Conservation (phyloP, 352 stramenopile species). For the Pythium grandisporangium region DNA sequence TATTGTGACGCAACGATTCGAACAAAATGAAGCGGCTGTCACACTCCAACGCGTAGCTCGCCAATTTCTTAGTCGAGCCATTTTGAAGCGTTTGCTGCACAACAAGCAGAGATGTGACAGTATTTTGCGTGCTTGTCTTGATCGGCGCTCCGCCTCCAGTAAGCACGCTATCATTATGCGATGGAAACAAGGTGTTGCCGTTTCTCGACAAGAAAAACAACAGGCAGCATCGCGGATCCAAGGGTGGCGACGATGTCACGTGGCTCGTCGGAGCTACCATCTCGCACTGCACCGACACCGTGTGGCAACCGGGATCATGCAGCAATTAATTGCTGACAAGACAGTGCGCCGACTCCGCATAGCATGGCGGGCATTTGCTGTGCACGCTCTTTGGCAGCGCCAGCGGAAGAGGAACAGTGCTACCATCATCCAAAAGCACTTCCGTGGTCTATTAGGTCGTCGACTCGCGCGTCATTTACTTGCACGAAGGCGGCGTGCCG, state of each 20-base stretch:
- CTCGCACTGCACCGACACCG: constrained; percentile 28
- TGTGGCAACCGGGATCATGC: constrained; percentile 38
- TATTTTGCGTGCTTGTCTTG: constrained; percentile 29
- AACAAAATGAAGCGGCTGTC: constrained; percentile 18
- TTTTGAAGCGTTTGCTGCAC: constrained; percentile 26
- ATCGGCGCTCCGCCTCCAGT: constrained; percentile 10
- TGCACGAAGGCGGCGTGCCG: constrained; percentile 21
- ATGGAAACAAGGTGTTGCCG: constrained; percentile 13
- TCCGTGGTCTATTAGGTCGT: constrained; percentile 31
- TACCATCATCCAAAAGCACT: constrained; percentile 36
- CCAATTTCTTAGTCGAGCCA: constrained; percentile 19
- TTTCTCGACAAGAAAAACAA: constrained; percentile 1
- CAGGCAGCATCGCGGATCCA: constrained; percentile 26
- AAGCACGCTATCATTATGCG: constrained; percentile 3
- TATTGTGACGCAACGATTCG: constrained; percentile 18
- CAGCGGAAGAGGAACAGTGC: constrained; percentile 34
- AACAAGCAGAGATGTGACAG: constrained; percentile 23
- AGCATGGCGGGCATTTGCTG: constrained; percentile 28
- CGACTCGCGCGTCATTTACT: constrained; percentile 22
- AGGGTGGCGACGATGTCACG: constrained; percentile 22
- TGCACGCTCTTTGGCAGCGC: constrained; percentile 36
- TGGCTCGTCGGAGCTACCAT: constrained; percentile 6
- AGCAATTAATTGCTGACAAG: constrained; percentile 28
- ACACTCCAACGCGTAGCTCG: constrained; percentile 33
- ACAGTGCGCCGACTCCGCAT: constrained; percentile 14